These are phyloP conservation scores for Aspergillus spinulosporus DNA, from an alignment of 2,329 filamentous ascomycete genomes.

Conservation along the genomic window DNA sequence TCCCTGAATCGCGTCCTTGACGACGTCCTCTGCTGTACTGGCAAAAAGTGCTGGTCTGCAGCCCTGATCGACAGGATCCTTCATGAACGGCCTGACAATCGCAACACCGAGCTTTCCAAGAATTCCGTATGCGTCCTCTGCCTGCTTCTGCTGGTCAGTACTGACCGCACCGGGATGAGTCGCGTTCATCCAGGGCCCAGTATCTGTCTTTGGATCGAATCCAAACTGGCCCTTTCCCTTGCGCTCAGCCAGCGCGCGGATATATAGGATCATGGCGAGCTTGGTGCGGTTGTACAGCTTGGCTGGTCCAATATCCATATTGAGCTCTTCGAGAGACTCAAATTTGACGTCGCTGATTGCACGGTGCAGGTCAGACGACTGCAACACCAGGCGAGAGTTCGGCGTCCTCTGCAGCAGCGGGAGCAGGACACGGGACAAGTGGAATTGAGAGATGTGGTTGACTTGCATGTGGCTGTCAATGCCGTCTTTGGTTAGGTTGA, in stretches of 20 bases:
- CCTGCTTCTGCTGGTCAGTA: constrained; percentile 2
- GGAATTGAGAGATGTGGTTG: constrained; percentile 4
- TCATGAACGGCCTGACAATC: constrained; percentile 3
- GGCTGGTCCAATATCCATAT: not conserved
- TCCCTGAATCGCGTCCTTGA: constrained; percentile 1
- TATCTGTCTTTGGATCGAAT: not conserved
- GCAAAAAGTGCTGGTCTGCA: not conserved
- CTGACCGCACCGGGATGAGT: not conserved
- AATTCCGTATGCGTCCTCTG: not conserved
- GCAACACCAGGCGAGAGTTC: not conserved
- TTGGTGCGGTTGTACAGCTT: constrained; percentile 3
- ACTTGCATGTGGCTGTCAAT: constrained; percentile 7
- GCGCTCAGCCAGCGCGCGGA: not conserved
- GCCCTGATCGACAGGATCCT: constrained; percentile 1
- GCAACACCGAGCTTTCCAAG: not conserved
- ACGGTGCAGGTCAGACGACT: constrained; percentile 3
- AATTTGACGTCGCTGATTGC: not conserved
- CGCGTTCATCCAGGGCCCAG: constrained; percentile 2
- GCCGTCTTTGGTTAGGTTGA: not conserved
- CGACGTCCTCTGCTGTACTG: not conserved
- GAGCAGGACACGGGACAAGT: not conserved
- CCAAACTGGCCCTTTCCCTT: constrained; percentile 1
- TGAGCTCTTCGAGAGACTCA: constrained; percentile 1
- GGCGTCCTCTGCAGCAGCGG: constrained; percentile 1
- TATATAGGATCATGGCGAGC: not conserved